A percentile compares a stretch with the other conserved stretches of the same genome.
phyloP scores from a whole-genome alignment of 2,329 filamentous ascomycete genomes.

The Cryphonectria naterciae region DNA sequence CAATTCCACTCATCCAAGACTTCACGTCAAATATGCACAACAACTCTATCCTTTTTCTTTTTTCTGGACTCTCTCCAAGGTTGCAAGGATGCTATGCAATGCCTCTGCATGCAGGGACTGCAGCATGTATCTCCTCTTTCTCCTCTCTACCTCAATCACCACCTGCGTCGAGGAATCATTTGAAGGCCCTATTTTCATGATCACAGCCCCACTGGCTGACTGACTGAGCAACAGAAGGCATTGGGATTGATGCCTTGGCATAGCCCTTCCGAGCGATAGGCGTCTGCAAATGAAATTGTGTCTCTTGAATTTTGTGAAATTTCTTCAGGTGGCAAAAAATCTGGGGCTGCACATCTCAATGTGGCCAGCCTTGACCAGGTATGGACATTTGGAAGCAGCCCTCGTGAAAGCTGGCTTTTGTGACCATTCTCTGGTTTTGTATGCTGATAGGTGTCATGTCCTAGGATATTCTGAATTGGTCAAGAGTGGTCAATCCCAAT shows the following conservation, averaged over 20 bases:
- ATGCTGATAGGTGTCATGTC: background rate
- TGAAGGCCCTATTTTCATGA: background rate
- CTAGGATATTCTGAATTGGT: no score
- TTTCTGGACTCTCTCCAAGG: background rate
- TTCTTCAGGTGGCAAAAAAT: background rate
- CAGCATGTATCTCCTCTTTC: background rate
- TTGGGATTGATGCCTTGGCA: background rate
- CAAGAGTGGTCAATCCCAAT: background rate
- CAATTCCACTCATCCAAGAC: slow-evolving; percentile 4
- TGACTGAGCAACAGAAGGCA: background rate
- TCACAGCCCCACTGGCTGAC: background rate
- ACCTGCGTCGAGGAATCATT: background rate
- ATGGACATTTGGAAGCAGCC: background rate
- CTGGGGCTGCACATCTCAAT: background rate
- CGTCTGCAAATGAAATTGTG: background rate
- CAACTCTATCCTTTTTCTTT: background rate
- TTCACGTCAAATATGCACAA: background rate
- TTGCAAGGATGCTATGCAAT: background rate
- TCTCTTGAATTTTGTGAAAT: background rate
- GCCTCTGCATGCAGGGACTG: background rate
- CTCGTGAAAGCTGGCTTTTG: no score
- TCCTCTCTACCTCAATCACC: background rate
- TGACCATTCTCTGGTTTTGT: background rate
- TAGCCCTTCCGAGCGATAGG: background rate
- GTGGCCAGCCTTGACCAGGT: background rate